Conservation (phyloP, 2,329 filamentous ascomycete genomes). For the Lizonia empirigonia region DNA sequence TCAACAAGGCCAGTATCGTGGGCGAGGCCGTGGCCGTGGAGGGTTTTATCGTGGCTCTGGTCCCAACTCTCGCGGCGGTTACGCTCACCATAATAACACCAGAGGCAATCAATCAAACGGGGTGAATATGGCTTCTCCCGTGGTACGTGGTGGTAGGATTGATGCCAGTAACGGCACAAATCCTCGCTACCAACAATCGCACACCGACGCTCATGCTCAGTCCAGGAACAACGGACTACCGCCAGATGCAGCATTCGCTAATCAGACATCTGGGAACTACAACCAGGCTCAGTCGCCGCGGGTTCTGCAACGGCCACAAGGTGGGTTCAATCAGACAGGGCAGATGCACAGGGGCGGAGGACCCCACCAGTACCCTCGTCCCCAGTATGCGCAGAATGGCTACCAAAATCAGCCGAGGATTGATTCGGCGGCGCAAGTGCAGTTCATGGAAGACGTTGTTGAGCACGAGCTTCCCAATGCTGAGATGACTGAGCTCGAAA, state of each 20-base stretch:
- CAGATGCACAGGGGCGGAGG: constrained; percentile 6
- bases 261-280: constrained; percentile 1
- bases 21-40: constrained; percentile 30
- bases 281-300: constrained; percentile 19
- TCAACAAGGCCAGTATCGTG: constrained; percentile 27
- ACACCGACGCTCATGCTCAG: constrained; percentile 4
- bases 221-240: constrained; percentile 4
- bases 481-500: constrained; percentile 68
- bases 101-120: constrained; percentile 13
- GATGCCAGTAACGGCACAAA: constrained; percentile 8
- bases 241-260: constrained; percentile 3
- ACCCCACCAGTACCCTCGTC: constrained; percentile 17
- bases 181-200: constrained; percentile 16
- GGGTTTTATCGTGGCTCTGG: constrained; percentile 19
- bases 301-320: constrained; percentile 31
- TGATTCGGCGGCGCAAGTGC: constrained; percentile 43
- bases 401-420: constrained; percentile 27
- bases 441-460: constrained; percentile 53
- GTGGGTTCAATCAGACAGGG: constrained; percentile 11
- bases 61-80: constrained; percentile 10
- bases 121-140: constrained; percentile 2
- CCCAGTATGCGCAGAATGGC: constrained; percentile 25
- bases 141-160: constrained; percentile 19
- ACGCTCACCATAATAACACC: constrained; percentile 15
- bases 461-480: constrained; percentile 59